These are phyloP conservation scores for Myriosclerotinia duriaeana DNA, from an alignment of 2,329 filamentous ascomycete genomes.

Conservation along the genomic window DNA sequence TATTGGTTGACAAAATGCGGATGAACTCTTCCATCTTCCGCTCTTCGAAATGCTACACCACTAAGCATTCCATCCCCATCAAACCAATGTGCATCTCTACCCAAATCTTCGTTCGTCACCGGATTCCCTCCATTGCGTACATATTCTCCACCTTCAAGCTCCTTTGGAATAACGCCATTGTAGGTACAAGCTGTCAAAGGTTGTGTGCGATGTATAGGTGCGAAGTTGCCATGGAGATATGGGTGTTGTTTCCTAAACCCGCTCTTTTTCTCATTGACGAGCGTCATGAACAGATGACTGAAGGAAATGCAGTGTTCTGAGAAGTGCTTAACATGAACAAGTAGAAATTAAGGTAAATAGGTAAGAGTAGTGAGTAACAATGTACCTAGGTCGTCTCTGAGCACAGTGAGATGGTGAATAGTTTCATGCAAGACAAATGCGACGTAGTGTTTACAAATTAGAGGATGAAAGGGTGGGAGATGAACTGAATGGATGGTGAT, in stretches of 20 bases:
- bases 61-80: conserved; percentile 74
- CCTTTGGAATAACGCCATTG: conserved; percentile 59
- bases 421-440: neutral
- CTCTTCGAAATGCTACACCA: conserved; percentile 59
- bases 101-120: conserved; percentile 58
- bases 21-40: conserved; percentile 45
- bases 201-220: conserved; percentile 58
- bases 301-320: conserved; percentile 29
- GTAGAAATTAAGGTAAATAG: neutral
- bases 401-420: neutral
- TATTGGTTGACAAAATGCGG: conserved; percentile 70
- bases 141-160: conserved; percentile 68
- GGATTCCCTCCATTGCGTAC: conserved; percentile 72
- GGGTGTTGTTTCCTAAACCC: conserved; percentile 35
- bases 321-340: conserved; percentile 11
- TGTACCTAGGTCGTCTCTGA: neutral
- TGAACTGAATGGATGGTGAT: neutral
- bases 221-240: conserved; percentile 68
- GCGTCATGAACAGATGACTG: conserved; percentile 31
- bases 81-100: conserved; percentile 69
- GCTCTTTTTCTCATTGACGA: conserved; percentile 30
- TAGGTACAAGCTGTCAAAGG: conserved; percentile 57
- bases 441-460: neutral
- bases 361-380: neutral
- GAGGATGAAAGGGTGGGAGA: neutral